Conservation (phyloP, 2,329 filamentous ascomycete genomes). For the Meredithiella fracta region DNA sequence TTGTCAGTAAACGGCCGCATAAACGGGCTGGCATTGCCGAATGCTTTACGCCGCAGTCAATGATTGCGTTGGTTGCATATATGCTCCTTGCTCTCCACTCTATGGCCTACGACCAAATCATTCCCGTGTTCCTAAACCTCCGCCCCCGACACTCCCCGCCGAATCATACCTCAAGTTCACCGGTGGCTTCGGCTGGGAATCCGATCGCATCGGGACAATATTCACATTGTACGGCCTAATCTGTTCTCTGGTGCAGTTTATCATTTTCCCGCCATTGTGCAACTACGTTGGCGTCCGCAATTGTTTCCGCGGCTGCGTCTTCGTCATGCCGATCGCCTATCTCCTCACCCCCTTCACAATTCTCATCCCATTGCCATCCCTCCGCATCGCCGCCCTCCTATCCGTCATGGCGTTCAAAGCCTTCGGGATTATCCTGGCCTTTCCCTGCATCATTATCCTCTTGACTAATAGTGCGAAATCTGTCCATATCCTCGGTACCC, state of each 20-base stretch:
- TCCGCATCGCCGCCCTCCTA: conserved; percentile 47
- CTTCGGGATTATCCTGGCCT: conserved; percentile 63
- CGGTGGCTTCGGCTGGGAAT: conserved; percentile 60
- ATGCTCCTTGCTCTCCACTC: conserved; percentile 67
- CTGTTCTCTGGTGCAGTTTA: conserved; percentile 70
- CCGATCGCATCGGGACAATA: conserved; percentile 63
- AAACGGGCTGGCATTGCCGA: conserved; percentile 33
- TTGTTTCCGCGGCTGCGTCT: conserved; percentile 52
- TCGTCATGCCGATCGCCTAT: conserved; percentile 60
- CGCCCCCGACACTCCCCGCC: conserved; percentile 41
- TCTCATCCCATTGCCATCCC: conserved; percentile 32
- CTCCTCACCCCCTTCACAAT: conserved; percentile 67
- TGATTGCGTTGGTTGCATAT: conserved; percentile 61
- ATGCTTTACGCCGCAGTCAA: conserved; percentile 59
- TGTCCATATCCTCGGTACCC: conserved; percentile 61
- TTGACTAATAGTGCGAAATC: conserved; percentile 73
- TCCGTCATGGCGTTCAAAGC: conserved; percentile 57
- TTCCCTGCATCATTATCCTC: conserved; percentile 78
- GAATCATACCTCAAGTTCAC: conserved; percentile 64
- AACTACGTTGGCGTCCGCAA: conserved; percentile 54
- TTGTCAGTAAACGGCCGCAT: conserved; percentile 16
- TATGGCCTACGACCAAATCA: conserved; percentile 70
- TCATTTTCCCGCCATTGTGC: conserved; percentile 65
- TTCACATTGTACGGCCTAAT: conserved; percentile 70
- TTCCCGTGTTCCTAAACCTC: conserved; percentile 79